Evolutionary conservation across 768 basidiomycete species (phyloP).

Genomic region (Suillus hirtellus): DNA sequence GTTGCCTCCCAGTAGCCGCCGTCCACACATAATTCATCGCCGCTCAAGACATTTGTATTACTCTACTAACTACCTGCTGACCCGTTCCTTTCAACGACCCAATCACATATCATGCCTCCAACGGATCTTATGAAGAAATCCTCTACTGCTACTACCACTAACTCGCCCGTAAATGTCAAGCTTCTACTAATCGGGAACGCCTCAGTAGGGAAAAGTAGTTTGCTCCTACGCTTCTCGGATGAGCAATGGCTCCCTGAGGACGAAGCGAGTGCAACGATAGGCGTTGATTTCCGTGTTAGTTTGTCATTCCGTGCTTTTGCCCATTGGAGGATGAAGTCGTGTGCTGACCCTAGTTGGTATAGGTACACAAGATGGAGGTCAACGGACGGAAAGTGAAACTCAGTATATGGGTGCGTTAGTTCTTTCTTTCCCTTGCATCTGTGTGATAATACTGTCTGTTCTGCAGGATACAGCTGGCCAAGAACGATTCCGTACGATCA

Average conservation of each 20-base stretch:
- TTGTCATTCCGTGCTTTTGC: not conserved
- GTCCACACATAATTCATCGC: not conserved
- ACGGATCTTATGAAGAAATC: slow-evolving; percentile 20
- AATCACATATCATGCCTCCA: slow-evolving; percentile 8
- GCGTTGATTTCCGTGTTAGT: slow-evolving; percentile 82
- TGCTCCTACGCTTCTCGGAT: slow-evolving; percentile 93
- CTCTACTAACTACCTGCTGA: not conserved
- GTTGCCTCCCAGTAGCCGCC: not conserved
- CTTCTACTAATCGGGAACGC: slow-evolving; percentile 85
- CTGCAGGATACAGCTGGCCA: slow-evolving; percentile 91
- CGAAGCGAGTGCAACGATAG: slow-evolving; percentile 82
- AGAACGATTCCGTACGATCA: slow-evolving; percentile 95
- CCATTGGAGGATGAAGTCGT: not conserved
- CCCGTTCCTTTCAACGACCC: not conserved
- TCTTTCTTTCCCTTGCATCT: not conserved
- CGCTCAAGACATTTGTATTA: slow-evolving; percentile 20
- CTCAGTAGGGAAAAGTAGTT: slow-evolving; percentile 90
- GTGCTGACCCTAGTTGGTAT: slow-evolving; percentile 9
- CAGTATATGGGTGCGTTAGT: slow-evolving; percentile 83
- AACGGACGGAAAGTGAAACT: slow-evolving; percentile 86
- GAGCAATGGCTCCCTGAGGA: slow-evolving; percentile 94
- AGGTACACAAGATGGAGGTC: slow-evolving; percentile 89
- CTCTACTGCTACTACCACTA: slow-evolving; percentile 25
- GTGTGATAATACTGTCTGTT: not conserved
- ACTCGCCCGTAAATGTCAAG: slow-evolving; percentile 66